Base-by-base conservation (phyloP, 805 yeast genomes). In the Torulaspora franciscae region DNA sequence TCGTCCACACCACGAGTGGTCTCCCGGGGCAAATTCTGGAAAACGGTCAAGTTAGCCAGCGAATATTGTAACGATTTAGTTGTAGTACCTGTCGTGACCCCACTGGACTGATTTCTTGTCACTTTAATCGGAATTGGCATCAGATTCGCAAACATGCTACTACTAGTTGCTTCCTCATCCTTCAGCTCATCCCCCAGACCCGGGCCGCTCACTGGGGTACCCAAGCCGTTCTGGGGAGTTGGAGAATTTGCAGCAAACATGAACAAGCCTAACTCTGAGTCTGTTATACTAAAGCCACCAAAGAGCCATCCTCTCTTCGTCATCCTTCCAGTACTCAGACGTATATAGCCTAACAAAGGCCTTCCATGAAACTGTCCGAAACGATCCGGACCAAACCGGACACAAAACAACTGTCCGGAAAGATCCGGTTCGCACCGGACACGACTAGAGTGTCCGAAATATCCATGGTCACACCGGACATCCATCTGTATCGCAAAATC, bases 1-100 rank as follows among this genome's bases (percentile, higher is more conserved):
- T 79, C 79, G 37, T 80, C 79, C 4, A 79, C 75, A 11, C 95
- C 95, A 49, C 73, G 72, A 44, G 69, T 67, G 3, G 65, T 54
- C 32, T 61, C 64, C 26, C 51, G 51, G 19, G 68, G 68, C 43
- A 64, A 47, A 38, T 56, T 58, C 39, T 64, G 65, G 48, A 61
- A 64, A 9, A 64, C 57, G 17, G 53, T 60, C 40, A 64, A 48
- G 38, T 62, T 62, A 1, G 62, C 57, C 23, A 64, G 40, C 6
- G 66, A 57, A 33, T 57, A 61, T 39, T 61, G 67, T 40, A 57
- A n/a, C 3, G 56, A 51, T 45, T 51, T 56, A 23, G 46, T 47
- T 3, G 50, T 28, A 7, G 32, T 24, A 3, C 33, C 30, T 6
- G 45, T 19, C 9, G 42, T 33, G n/a, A 45, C 42, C n/a, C 65